phyloP scores from a whole-genome alignment of 805 yeast species.

The Lipomyces anomalus region DNA sequence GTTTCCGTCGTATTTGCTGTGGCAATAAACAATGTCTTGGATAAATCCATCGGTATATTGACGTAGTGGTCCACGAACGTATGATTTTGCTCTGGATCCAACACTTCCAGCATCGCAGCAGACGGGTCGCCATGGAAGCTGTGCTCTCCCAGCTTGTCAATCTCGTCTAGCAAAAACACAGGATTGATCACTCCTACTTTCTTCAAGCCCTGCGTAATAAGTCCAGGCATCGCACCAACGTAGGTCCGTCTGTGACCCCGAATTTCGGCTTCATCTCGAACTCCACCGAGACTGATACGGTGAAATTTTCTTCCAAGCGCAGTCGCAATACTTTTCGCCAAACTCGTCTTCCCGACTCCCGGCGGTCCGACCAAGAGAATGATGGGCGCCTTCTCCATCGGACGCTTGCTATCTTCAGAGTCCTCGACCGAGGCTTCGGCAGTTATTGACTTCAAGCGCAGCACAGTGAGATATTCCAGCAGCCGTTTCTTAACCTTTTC shows the following conservation, averaged over 20 bases:
- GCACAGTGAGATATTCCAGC: conserved; percentile 71
- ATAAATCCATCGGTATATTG: conserved; percentile 79
- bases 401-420: not conserved
- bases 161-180: conserved; percentile 74
- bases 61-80: conserved; percentile 75
- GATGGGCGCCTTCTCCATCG: conserved; percentile 55
- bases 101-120: conserved; percentile 79
- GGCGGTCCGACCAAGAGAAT: conserved; percentile 85
- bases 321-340: conserved; percentile 74
- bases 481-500: conserved; percentile 67
- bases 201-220: conserved; percentile 67
- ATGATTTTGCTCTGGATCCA: conserved; percentile 84
- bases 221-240: conserved; percentile 89
- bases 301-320: conserved; percentile 71
- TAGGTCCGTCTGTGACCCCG: conserved; percentile 88
- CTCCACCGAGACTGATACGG: conserved; percentile 78
- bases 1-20: conserved; percentile 75
- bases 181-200: conserved; percentile 77
- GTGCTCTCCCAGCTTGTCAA: conserved; percentile 69
- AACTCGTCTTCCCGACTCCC: conserved; percentile 86
- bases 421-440: conserved; percentile 7
- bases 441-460: conserved; percentile 47
- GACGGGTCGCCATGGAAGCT: conserved; percentile 76
- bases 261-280: conserved; percentile 82
- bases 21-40: conserved; percentile 75